These are phyloP conservation scores for Ambrosiella xylebori DNA, from an alignment of 2,329 filamentous ascomycete genomes.

Conservation along the genomic window DNA sequence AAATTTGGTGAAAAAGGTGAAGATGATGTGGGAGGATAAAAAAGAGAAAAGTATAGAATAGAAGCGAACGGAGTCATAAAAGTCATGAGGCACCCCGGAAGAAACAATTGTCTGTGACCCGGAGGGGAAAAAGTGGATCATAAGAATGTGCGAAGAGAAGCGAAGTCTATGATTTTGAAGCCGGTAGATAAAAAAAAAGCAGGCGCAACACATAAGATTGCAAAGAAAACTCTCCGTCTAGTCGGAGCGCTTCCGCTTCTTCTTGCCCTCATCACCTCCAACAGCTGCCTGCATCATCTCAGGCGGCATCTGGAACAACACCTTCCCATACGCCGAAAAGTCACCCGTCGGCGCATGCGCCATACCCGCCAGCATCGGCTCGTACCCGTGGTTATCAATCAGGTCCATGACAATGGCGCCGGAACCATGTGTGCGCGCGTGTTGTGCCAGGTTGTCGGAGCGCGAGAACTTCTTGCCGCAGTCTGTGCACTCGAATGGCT, in stretches of 20 bases:
- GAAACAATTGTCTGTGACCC: neutral
- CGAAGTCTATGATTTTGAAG: constrained; percentile 1
- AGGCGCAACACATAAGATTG: neutral
- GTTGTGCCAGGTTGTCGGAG: constrained; percentile 92
- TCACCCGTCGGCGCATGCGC: constrained; percentile 34
- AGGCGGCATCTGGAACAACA: constrained; percentile 65
- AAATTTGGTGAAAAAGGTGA: constrained; percentile 8
- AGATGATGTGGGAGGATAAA: constrained; percentile 7
- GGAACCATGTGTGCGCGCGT: constrained; percentile 81
- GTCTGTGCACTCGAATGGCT: constrained; percentile 94
- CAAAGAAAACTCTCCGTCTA: constrained; percentile 21
- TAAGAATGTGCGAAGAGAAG: neutral
- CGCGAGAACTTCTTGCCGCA: constrained; percentile 99
- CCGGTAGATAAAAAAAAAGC: neutral
- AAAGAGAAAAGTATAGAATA: constrained; percentile 1
- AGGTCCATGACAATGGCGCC: constrained; percentile 85
- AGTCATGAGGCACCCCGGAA: neutral
- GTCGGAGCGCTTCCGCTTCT: constrained; percentile 56
- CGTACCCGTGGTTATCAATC: constrained; percentile 50
- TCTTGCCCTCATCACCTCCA: constrained; percentile 31
- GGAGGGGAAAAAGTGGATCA: neutral
- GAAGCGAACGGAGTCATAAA: constrained; percentile 6
- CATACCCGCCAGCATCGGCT: constrained; percentile 24
- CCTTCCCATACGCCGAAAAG: constrained; percentile 51
- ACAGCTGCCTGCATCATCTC: constrained; percentile 49